These are phyloP conservation scores for Peronosclerospora sorghi DNA, from an alignment of 352 stramenopile genomes.

Conservation along the genomic window DNA sequence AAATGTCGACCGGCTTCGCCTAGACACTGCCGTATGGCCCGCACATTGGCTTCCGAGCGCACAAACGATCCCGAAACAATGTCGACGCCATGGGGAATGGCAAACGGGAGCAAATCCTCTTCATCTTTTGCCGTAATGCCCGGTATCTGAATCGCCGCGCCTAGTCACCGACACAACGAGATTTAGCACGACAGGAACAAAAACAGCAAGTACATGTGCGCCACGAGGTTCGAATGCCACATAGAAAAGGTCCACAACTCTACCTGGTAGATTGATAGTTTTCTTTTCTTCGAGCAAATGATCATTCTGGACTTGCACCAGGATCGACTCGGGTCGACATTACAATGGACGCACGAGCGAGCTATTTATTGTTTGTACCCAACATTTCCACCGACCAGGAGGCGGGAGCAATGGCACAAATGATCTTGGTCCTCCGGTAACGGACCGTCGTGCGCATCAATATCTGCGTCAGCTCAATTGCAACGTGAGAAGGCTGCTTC, in stretches of 20 bases:
- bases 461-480: conserved; percentile 62
- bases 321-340: too few species aligned
- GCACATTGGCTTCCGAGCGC: conserved; percentile 92
- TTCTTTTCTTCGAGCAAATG: conserved; percentile 93
- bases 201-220: too few species aligned
- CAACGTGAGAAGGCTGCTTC: conserved; percentile 58
- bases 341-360: too few species aligned
- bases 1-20: conserved; percentile 81
- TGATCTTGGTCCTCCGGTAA: conserved; percentile 94
- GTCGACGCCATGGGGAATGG: conserved; percentile 90
- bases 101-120: conserved; percentile 91
- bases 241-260: too few species aligned
- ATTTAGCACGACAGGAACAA: too few species aligned
- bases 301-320: too few species aligned
- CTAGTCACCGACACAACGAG: too few species aligned
- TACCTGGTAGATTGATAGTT: conserved; percentile 95
- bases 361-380: conserved; percentile 81
- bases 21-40: too few species aligned
- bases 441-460: conserved; percentile 34
- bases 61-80: conserved; percentile 99
- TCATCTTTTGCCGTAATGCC: conserved; percentile 93
- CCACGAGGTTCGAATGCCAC: too few species aligned
- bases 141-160: conserved; percentile 86
- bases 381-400: conserved; percentile 94
- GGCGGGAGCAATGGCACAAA: conserved; percentile 96